Evolutionary conservation across 1,284 basidiomycete genomes (phyloP).

Genomic region (Ustilago xerochloae): DNA sequence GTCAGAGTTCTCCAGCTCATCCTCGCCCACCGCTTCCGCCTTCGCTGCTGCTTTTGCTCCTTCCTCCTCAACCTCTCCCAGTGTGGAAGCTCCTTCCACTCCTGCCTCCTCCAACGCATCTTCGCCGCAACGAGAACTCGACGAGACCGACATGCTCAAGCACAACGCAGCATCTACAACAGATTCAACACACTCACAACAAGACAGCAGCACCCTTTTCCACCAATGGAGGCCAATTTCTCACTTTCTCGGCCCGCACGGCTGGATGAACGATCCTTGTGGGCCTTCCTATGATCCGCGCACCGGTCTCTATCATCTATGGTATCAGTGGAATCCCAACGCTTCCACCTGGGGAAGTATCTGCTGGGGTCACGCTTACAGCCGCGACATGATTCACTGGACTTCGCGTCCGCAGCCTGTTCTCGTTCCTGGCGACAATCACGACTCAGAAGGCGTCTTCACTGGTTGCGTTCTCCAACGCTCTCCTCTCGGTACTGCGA

Average conservation of each 20-base stretch:
- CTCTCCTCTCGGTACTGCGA: conserved; percentile 18
- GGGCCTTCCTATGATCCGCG: conserved; percentile 49
- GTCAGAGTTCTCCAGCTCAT: conserved; percentile 12
- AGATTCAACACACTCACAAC: background rate
- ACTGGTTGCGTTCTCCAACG: conserved; percentile 54
- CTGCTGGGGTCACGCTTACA: conserved; percentile 53
- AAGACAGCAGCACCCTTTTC: conserved; percentile 14
- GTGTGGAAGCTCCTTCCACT: conserved; percentile 4
- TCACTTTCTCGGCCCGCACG: conserved; percentile 54
- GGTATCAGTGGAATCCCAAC: conserved; percentile 56
- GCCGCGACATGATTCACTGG: conserved; percentile 53
- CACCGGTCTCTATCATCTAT: conserved; percentile 49
- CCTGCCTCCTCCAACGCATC: conserved; percentile 23
- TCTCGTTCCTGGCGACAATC: conserved; percentile 37
- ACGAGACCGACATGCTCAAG: conserved; percentile 23
- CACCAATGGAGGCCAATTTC: conserved; percentile 45
- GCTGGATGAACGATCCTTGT: conserved; percentile 61
- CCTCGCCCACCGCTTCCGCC: conserved; percentile 12
- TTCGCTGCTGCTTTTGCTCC: conserved; percentile 11
- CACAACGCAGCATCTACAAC: background rate
- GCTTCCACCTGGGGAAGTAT: conserved; percentile 58
- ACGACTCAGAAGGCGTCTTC: conserved; percentile 55
- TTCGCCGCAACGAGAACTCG: conserved; percentile 20
- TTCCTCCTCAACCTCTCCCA: conserved; percentile 6
- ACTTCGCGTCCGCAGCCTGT: conserved; percentile 34